Evolutionary conservation across 805 yeast genomes (phyloP).

Genomic region (Nematodospora valgi): DNA sequence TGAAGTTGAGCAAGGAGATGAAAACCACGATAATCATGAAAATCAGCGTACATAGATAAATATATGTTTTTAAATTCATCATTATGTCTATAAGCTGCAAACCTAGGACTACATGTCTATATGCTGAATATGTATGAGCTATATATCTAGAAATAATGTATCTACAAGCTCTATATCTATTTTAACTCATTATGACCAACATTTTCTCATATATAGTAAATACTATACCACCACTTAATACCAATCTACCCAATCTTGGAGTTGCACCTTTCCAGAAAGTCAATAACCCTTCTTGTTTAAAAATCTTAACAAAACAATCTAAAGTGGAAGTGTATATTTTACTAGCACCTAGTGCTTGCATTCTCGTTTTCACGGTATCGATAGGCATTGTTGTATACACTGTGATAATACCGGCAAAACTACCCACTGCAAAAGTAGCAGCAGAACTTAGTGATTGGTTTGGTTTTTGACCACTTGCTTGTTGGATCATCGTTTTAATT

Average conservation of each 20-base stretch:
- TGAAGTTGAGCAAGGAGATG: too few relatives aligned
- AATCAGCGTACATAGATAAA: too few relatives aligned
- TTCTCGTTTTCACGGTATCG: slow-evolving; percentile 93
- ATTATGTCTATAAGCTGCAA: too few relatives aligned
- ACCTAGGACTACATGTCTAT: too few relatives aligned
- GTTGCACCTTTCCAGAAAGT: slow-evolving; percentile 99
- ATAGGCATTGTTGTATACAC: slow-evolving; percentile 94
- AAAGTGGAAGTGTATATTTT: slow-evolving; percentile 68
- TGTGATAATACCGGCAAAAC: slow-evolving; percentile 84
- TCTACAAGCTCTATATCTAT: slow-evolving; percentile 16
- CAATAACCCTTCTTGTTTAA: slow-evolving; percentile 81
- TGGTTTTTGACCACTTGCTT: slow-evolving; percentile 62
- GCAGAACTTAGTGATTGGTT: slow-evolving; percentile 71
- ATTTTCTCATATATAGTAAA: slow-evolving; percentile 94
- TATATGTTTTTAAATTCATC: too few relatives aligned
- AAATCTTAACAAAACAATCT: slow-evolving; percentile 77
- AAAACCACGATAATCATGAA: too few relatives aligned
- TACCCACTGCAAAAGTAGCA: slow-evolving; percentile 84
- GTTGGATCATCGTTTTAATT: slow-evolving; percentile 75
- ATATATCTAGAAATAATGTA: background rate
- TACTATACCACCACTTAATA: slow-evolving; percentile 94
- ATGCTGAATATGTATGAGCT: too few relatives aligned
- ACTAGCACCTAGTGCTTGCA: slow-evolving; percentile 87
- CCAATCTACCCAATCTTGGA: slow-evolving; percentile 88
- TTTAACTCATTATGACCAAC: slow-evolving; percentile 52